These are phyloP conservation scores for Kuraishia molischiana DNA, from an alignment of 805 yeast genomes.

Conservation along the genomic window DNA sequence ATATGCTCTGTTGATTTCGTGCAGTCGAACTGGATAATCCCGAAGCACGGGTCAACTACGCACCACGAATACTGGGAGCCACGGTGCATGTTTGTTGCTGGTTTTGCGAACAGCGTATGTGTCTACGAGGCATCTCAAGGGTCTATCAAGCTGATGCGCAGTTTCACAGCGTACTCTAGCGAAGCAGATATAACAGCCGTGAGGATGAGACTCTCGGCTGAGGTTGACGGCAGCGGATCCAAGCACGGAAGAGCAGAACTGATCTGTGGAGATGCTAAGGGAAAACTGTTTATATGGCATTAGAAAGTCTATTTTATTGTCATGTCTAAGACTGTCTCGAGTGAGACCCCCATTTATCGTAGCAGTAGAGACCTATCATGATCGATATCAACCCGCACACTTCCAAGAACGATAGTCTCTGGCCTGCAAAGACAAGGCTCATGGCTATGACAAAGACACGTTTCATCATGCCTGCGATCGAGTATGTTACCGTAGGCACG, in stretches of 20 bases:
- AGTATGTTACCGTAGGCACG: constrained; percentile 64
- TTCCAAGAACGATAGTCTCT: constrained; percentile 26
- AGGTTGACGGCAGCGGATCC: constrained; percentile 22
- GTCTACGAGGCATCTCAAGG: constrained; percentile 23
- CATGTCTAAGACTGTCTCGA: constrained; percentile 6
- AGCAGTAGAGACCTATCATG: constrained; percentile 53
- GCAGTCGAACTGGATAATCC: constrained; percentile 8
- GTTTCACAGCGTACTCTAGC: constrained; percentile 9
- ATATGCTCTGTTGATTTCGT: constrained; percentile 11
- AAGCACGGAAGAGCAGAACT: constrained; percentile 23
- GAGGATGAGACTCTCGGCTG: constrained; percentile 22
- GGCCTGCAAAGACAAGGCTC: constrained; percentile 57
- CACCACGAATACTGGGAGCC: constrained; percentile 28
- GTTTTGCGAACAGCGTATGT: constrained; percentile 20
- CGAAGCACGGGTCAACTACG: constrained; percentile 1
- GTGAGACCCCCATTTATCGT: constrained; percentile 56
- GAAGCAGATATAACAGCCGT: constrained; percentile 17
- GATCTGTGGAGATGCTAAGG: constrained; percentile 44
- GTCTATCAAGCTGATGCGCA: constrained; percentile 12
- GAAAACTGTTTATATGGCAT: constrained; percentile 41
- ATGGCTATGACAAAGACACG: constrained; percentile 61
- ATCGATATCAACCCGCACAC: constrained; percentile 46
- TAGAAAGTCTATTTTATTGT: constrained; percentile 6
- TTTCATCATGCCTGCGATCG: constrained; percentile 69
- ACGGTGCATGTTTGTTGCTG: constrained; percentile 24